phyloP scores from a whole-genome alignment of 2,329 filamentous ascomycete genomes.

The Diaporthe helianthi region DNA sequence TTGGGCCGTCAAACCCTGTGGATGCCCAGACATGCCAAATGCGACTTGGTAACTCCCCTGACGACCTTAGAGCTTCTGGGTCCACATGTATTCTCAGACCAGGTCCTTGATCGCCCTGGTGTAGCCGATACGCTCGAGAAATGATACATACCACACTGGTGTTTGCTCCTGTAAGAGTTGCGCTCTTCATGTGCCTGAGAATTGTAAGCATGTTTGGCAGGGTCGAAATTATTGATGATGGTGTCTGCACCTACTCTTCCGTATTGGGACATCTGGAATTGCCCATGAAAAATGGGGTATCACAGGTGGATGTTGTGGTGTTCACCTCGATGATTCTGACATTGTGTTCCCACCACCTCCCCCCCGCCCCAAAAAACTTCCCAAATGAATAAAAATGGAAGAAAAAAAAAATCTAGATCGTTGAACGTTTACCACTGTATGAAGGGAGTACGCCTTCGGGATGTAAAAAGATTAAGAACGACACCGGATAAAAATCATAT shows the following conservation, averaged over 20 bases:
- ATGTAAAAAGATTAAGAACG: too few relatives aligned
- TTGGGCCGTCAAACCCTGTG: too few relatives aligned
- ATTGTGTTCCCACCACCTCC: constrained; percentile 40
- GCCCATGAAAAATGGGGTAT: constrained; percentile 56
- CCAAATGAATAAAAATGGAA: too few relatives aligned
- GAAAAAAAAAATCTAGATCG: too few relatives aligned
- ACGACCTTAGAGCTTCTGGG: constrained; percentile 41
- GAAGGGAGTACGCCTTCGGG: too few relatives aligned
- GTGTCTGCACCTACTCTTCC: constrained; percentile 43
- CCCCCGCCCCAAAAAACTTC: too few relatives aligned
- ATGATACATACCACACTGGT: constrained; percentile 47
- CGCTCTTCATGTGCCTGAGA: constrained; percentile 38
- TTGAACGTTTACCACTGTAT: too few relatives aligned
- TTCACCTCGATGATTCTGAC: constrained; percentile 62
- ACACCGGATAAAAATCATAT: neutral
- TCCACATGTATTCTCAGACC: constrained; percentile 49
- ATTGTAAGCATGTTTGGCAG: constrained; percentile 1
- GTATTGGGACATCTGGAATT: constrained; percentile 53
- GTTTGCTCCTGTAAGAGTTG: constrained; percentile 25
- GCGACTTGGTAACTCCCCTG: constrained; percentile 33
- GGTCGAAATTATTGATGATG: too few relatives aligned
- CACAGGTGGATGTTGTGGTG: constrained; percentile 48
- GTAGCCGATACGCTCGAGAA: constrained; percentile 50
- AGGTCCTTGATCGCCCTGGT: constrained; percentile 37
- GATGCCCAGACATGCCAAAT: too few relatives aligned